Evolutionary conservation across 2,329 filamentous ascomycete genomes (phyloP), one percentile per base, ranked within the genome.

Genomic region (Alternaria hordeiaustralica): DNA sequence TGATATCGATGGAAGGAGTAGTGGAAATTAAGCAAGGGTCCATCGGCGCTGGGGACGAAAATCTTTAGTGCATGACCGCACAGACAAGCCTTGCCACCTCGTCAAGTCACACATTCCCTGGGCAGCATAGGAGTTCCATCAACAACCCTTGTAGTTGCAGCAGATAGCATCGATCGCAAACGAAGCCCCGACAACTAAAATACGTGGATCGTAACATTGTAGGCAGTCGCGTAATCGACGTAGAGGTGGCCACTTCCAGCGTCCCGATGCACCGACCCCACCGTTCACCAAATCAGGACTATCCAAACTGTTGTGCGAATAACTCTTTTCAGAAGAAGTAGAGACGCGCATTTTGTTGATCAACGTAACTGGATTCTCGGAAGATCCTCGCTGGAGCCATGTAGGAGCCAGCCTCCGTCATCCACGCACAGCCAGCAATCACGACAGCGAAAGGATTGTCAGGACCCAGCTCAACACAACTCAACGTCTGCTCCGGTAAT

Each of bases 21-120:
- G 25, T 20, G 21, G 25, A 33, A 47, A 25, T 18, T 28, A 30
- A 6, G 54, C 12, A 33, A 56, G 15, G 44, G 20, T 41, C 25
- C 26, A 45, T 20, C 18, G 43, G 26, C 23, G 25, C 15, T 47
- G 18, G 21, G 28, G 26, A 33, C 47, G 26, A 51, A 55, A 56
- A 56, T 47, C 54, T 23, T 26, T 56, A 47, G 54, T 46, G 54
- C 41, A 30, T 47, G 54, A 23, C 43, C 54, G 54, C 54, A 56
- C 54, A 56, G 54, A 47, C 54, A 53, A 18, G n/a, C 9, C 49
- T 53, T 53, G 49, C 49, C 20, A 25, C 49, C 49, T 36, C 20
- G 20, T 12, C 9, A 53, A 53, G 49, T 23, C 49, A 33, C 30
- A 41, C 3, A 15, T 53, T 41, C 6, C 20, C 6, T 36, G 25